These are phyloP conservation scores for Cordyceps cicadae DNA, from an alignment of 2,329 filamentous ascomycete species.

Conservation along the genomic window DNA sequence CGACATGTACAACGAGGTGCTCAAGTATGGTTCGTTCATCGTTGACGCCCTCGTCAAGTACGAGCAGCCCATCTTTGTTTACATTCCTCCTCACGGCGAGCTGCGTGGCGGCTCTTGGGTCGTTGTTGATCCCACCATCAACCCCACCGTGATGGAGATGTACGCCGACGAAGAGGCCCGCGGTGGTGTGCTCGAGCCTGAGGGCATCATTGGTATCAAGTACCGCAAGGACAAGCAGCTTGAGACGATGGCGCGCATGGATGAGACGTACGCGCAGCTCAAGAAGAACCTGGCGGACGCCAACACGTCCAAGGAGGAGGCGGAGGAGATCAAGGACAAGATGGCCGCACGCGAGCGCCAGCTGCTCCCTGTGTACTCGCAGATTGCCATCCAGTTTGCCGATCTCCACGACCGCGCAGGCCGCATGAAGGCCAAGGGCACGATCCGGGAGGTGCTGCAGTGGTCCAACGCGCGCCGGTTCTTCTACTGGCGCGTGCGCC, in stretches of 20 bases:
- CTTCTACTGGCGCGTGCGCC: constrained; percentile 99
- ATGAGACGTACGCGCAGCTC: constrained; percentile 72
- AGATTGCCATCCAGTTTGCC: constrained; percentile 94
- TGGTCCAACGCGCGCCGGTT: constrained; percentile 89
- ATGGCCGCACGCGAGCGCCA: constrained; percentile 80
- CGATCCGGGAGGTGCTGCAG: constrained; percentile 73
- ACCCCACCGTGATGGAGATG: constrained; percentile 97
- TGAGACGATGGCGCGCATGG: constrained; percentile 91
- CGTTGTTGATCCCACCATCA: constrained; percentile 97
- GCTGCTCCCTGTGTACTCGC: constrained; percentile 84
- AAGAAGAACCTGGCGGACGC: constrained; percentile 63
- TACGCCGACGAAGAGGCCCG: constrained; percentile 93
- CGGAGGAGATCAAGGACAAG: constrained; percentile 71
- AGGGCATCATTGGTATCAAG: constrained; percentile 98
- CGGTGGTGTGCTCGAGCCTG: constrained; percentile 93
- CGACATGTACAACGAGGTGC: constrained; percentile 99
- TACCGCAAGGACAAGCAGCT: constrained; percentile 96
- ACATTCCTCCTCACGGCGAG: constrained; percentile 94
- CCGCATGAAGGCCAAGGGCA: constrained; percentile 96
- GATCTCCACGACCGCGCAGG: constrained; percentile 95
- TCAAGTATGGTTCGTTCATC: constrained; percentile 99
- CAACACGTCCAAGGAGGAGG: constrained; percentile 62
- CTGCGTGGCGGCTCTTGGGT: constrained; percentile 99
- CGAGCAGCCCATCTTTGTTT: constrained; percentile 97
- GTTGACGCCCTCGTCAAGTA: constrained; percentile 97